phyloP scores from a whole-genome alignment of 352 stramenopile genomes.

The Globisporangium viniferum region DNA sequence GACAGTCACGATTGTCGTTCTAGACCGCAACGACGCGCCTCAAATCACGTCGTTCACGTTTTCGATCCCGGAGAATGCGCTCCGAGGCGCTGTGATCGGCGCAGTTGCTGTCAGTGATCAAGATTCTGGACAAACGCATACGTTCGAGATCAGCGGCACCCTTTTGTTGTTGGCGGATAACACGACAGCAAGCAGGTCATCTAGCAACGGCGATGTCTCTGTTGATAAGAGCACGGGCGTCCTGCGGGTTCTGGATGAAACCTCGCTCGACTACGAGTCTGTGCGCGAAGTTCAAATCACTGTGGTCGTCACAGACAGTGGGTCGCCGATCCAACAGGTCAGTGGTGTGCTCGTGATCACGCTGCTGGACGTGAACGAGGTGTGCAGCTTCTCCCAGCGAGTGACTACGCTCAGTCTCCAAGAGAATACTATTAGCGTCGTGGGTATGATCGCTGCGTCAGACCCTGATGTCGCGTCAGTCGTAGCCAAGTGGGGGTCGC shows the following conservation, averaged over 20 bases:
- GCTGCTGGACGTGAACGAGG: slow-evolving; percentile 7
- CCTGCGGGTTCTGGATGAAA: neutral
- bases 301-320: slow-evolving; percentile 2
- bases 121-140: slow-evolving; percentile 10
- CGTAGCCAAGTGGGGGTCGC: slow-evolving; percentile 3
- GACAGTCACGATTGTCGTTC: neutral
- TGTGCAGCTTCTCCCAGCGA: neutral
- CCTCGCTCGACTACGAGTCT: slow-evolving; percentile 4
- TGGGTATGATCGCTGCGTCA: neutral
- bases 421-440: neutral
- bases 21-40: slow-evolving; percentile 11
- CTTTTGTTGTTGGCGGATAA: slow-evolving; percentile 1
- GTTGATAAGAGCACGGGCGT: neutral
- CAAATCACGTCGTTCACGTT: neutral
- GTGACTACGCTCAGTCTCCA: neutral
- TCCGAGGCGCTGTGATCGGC: neutral
- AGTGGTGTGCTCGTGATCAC: neutral
- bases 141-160: neutral
- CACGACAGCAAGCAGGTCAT: neutral
- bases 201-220: neutral
- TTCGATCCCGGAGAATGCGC: slow-evolving; percentile 2
- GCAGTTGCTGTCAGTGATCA: slow-evolving; percentile 3
- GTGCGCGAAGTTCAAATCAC: slow-evolving; percentile 6
- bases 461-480: neutral
- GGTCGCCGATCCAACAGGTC: neutral